These are phyloP conservation scores for Naegleria gruberi DNA, from an alignment of 208 protist species.

Conservation along the genomic window DNA sequence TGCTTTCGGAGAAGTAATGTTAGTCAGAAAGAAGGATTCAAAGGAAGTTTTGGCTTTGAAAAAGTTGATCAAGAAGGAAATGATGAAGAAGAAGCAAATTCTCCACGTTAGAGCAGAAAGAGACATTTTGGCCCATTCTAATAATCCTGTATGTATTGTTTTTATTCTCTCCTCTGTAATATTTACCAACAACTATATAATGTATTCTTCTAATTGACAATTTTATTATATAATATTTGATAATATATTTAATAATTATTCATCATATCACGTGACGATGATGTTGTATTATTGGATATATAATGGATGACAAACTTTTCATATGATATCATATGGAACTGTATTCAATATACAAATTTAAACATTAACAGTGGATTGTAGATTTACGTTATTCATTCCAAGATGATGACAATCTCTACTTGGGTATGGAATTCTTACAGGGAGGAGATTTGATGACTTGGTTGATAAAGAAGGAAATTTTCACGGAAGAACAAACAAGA, in stretches of 20 bases:
- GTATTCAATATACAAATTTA: too few species aligned
- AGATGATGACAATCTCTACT: conserved; percentile 71
- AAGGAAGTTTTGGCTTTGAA: conserved; percentile 77
- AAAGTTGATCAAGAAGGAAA: conserved; percentile 67
- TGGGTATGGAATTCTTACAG: conserved; percentile 85
- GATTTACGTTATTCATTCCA: conserved; percentile 73
- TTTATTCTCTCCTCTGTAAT: too few species aligned
- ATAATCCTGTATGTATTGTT: conserved; percentile 22
- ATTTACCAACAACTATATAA: conserved; percentile 37
- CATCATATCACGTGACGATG: neutral
- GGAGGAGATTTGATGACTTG: conserved; percentile 88
- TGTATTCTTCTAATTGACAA: neutral
- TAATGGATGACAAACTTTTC: conserved; percentile 14
- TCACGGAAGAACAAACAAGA: conserved; percentile 59
- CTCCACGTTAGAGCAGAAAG: conserved; percentile 72
- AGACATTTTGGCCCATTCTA: conserved; percentile 57
- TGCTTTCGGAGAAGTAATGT: conserved; percentile 76
- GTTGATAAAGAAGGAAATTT: conserved; percentile 77
- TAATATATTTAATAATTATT: too few species aligned
- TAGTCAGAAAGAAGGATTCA: conserved; percentile 55
- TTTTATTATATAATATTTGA: too few species aligned
- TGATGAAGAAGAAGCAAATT: conserved; percentile 72
- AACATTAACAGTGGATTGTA: conserved; percentile 59
- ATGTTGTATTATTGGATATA: neutral
- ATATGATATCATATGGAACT: neutral